Conservation (phyloP, 2,329 filamentous ascomycete species). For the Penicillium occitanis region DNA sequence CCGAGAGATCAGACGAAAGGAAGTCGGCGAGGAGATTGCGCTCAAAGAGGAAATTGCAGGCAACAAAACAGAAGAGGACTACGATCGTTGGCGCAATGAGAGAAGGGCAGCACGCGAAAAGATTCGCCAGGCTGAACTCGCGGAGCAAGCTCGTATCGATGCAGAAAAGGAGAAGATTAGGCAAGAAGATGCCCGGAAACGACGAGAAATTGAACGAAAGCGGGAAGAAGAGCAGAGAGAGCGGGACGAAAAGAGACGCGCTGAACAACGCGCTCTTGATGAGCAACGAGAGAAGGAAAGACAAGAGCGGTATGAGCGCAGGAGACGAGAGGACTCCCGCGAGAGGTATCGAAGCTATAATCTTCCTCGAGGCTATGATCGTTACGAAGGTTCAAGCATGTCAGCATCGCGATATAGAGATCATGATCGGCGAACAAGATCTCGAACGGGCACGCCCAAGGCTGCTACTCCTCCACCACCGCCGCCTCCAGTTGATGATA, state of each 20-base stretch:
- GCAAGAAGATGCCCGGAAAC: conserved; percentile 44
- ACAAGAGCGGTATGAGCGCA: conserved; percentile 47
- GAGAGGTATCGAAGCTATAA: conserved; percentile 34
- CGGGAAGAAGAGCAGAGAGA: conserved; percentile 49
- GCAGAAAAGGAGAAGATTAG: conserved; percentile 42
- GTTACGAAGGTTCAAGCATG: conserved; percentile 20
- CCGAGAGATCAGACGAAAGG: conserved; percentile 57
- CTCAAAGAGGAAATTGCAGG: conserved; percentile 56
- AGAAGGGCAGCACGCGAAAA: conserved; percentile 54
- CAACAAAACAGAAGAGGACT: conserved; percentile 61
- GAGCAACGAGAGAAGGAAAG: conserved; percentile 55
- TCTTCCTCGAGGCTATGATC: conserved; percentile 21
- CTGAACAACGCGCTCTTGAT: conserved; percentile 54
- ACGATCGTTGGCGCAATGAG: conserved; percentile 54
- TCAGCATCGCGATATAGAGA: conserved; percentile 29
- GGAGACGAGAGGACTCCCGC: conserved; percentile 46
- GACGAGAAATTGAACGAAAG: conserved; percentile 45
- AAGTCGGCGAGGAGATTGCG: conserved; percentile 59
- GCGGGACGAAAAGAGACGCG: conserved; percentile 49
- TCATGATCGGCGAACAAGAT: conserved; percentile 34
- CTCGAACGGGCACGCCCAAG: conserved; percentile 31
- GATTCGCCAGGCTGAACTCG: conserved; percentile 50
- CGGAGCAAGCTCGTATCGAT: conserved; percentile 54
- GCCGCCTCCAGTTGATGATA: conserved; percentile 48
- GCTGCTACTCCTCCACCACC: conserved; percentile 31